Conservation (phyloP, 2,329 filamentous ascomycete genomes). For the Talaromyces sp. region DNA sequence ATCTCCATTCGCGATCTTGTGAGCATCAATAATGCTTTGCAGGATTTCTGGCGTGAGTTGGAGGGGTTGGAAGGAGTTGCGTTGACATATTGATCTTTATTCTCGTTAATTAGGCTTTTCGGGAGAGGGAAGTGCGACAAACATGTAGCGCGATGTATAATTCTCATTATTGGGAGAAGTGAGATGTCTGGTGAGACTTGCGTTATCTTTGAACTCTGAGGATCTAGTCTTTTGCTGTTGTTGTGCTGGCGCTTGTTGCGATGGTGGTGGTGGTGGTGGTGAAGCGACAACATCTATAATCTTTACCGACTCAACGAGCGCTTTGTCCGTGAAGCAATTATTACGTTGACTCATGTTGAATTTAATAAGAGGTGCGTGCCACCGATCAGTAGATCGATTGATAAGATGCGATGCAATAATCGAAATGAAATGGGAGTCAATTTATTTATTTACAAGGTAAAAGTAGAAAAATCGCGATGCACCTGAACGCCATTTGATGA, state of each 20-base stretch:
- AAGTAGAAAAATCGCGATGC: not conserved
- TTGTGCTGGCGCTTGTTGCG: not conserved
- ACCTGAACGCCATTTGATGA: not conserved
- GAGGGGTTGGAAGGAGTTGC: constrained; percentile 27
- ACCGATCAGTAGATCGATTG: not conserved
- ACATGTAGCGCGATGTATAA: constrained; percentile 17
- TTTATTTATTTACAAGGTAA: not conserved
- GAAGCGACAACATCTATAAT: constrained; percentile 1
- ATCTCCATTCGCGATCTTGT: constrained; percentile 16
- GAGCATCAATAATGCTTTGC: constrained; percentile 20
- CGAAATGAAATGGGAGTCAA: not conserved
- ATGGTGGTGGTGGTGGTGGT: not conserved
- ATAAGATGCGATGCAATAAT: not conserved
- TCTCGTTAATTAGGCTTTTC: constrained; percentile 17
- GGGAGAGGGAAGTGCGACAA: not conserved
- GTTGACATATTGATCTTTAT: constrained; percentile 27
- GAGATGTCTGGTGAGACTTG: constrained; percentile 1
- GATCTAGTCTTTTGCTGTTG: not conserved
- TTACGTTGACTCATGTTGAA: not conserved
- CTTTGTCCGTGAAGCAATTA: not conserved
- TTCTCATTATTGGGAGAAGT: not conserved
- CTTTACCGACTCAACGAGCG: constrained; percentile 1
- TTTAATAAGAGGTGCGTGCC: not conserved
- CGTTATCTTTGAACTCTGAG: not conserved
- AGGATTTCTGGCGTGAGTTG: constrained; percentile 26